Conservation (phyloP, 2,329 filamentous ascomycete species). For the Diaporthe vaccinii region DNA sequence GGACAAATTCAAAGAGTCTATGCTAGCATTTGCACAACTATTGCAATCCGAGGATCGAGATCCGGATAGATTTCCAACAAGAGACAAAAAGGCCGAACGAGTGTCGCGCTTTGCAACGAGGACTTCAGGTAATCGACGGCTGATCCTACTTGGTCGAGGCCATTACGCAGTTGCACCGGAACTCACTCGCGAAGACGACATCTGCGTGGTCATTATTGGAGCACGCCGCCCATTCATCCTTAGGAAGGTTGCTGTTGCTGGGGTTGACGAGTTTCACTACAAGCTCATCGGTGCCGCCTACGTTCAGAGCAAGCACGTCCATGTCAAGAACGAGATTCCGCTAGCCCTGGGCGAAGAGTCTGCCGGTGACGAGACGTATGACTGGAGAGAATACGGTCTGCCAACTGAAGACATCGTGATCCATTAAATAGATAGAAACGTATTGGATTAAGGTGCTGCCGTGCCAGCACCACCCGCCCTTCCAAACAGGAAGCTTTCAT, state of each 20-base stretch:
- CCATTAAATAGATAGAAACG: neutral
- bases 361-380: neutral
- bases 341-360: neutral
- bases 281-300: conserved; percentile 52
- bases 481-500: too few relatives aligned
- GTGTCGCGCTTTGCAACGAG: neutral
- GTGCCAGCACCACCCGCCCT: neutral
- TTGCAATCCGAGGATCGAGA: neutral
- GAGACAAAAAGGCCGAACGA: neutral
- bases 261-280: conserved; percentile 47
- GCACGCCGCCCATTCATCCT: conserved; percentile 25
- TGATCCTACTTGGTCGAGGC: conserved; percentile 38
- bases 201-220: conserved; percentile 28
- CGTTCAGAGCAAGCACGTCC: neutral
- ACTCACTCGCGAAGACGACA: neutral
- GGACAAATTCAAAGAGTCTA: neutral
- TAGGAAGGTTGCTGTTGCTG: conserved; percentile 2
- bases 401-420: neutral
- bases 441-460: neutral
- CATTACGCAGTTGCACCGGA: conserved; percentile 44
- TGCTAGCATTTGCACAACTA: conserved; percentile 6
- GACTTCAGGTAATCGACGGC: neutral
- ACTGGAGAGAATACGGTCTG: neutral
- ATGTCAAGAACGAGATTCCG: neutral
- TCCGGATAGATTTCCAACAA: neutral